Evolutionary conservation across 352 stramenopile species (phyloP).

Genomic region (Pythium plurisporium): DNA sequence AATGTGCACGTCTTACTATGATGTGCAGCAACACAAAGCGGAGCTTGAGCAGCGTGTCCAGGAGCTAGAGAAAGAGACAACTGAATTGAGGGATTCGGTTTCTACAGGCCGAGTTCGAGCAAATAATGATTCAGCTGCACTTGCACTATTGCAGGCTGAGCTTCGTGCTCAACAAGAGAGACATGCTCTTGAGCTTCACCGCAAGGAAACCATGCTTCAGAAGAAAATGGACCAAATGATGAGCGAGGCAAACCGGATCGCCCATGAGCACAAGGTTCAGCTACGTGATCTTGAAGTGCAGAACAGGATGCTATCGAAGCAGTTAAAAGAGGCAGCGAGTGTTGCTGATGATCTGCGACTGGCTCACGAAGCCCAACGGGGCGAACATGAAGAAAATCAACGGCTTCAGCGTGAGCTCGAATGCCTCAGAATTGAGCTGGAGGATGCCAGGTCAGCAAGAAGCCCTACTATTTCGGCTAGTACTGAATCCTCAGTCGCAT

Average conservation of each 20-base stretch:
- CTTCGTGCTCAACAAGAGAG: constrained; percentile 50
- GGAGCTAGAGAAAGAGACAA: constrained; percentile 30
- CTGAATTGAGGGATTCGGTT: constrained; percentile 27
- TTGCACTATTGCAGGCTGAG: constrained; percentile 37
- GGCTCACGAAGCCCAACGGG: neutral
- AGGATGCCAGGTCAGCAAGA: neutral
- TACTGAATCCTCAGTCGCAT: constrained; percentile 1
- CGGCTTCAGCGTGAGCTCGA: constrained; percentile 2
- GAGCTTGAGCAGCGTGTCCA: constrained; percentile 39
- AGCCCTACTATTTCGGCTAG: neutral
- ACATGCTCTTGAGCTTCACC: constrained; percentile 33
- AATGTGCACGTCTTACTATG: constrained; percentile 86
- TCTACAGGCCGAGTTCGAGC: constrained; percentile 18
- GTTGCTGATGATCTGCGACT: neutral
- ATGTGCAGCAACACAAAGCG: constrained; percentile 66
- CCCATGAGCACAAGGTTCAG: constrained; percentile 48
- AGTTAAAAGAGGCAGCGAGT: neutral
- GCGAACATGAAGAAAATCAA: constrained; percentile 10
- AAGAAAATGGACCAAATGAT: constrained; percentile 51
- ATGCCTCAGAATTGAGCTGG: constrained; percentile 22
- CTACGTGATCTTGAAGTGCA: constrained; percentile 19
- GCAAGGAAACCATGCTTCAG: constrained; percentile 27
- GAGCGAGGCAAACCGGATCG: constrained; percentile 42
- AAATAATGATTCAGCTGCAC: constrained; percentile 21
- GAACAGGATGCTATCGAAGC: constrained; percentile 15